A percentile compares a stretch with the other conserved stretches of the same genome.
These are phyloP conservation scores for Anisogramma anomala DNA, from an alignment of 2,329 filamentous ascomycete genomes.

Conservation along the genomic window DNA sequence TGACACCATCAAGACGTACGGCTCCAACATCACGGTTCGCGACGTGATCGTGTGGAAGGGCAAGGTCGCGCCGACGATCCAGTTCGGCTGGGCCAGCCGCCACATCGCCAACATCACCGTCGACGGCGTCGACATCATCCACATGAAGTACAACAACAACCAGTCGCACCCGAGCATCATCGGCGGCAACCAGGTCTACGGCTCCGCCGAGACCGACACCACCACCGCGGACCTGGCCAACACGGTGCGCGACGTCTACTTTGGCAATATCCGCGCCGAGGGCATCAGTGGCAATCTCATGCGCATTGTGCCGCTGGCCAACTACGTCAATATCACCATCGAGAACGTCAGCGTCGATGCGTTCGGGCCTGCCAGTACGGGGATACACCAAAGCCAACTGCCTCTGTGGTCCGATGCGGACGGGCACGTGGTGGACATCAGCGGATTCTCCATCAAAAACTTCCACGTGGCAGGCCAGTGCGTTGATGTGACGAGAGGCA, in stretches of 20 bases:
- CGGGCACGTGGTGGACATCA: constrained; percentile 5
- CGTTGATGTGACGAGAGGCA: neutral
- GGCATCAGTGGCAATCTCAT: constrained; percentile 14
- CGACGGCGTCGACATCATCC: constrained; percentile 20
- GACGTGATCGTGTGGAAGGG: constrained; percentile 22
- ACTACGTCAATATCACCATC: constrained; percentile 13
- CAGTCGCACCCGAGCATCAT: constrained; percentile 17
- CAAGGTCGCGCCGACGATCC: constrained; percentile 24
- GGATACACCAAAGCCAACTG: constrained; percentile 14
- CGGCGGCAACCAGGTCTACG: constrained; percentile 17
- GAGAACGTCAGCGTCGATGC: constrained; percentile 14
- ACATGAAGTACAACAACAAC: constrained; percentile 18
- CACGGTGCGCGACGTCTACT: constrained; percentile 10
- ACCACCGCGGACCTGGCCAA: constrained; percentile 13
- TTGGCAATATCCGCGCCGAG: constrained; percentile 15
- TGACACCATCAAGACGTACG: constrained; percentile 27
- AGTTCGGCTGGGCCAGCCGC: constrained; percentile 25
- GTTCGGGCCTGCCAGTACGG: constrained; percentile 10
- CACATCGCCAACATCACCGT: constrained; percentile 20
- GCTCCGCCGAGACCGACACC: constrained; percentile 12
- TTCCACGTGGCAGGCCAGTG: neutral
- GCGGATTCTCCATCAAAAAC: constrained; percentile 10
- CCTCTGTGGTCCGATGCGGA: constrained; percentile 8
- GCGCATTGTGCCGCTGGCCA: constrained; percentile 14
- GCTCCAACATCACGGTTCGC: constrained; percentile 19